A percentile compares a stretch with the other conserved stretches of the same genome.
Conservation (phyloP, 2,329 filamentous ascomycete genomes). For the Talaromyces sp. region DNA sequence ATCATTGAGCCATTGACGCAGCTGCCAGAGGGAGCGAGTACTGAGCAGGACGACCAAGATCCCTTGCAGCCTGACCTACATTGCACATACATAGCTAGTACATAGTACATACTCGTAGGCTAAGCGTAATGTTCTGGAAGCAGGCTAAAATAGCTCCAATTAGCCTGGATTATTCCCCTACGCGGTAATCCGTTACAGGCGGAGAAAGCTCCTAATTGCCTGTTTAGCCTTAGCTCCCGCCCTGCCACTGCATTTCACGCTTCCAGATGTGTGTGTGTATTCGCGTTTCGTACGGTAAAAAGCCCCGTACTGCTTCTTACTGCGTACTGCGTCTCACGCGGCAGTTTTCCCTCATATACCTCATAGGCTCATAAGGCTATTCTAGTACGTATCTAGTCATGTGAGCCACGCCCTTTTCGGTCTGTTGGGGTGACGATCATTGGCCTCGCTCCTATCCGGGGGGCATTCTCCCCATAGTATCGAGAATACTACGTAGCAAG, state of each 20-base stretch:
- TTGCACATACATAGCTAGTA: too few species aligned
- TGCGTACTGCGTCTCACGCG: slow-evolving; percentile 6
- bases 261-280: not conserved
- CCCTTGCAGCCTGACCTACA: not conserved
- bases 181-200: not conserved
- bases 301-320: slow-evolving; percentile 2
- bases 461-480: not conserved
- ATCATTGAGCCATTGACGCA: not conserved
- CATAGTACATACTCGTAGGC: too few species aligned
- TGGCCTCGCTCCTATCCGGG: not conserved
- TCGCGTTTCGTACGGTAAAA: not conserved
- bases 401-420: not conserved
- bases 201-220: not conserved
- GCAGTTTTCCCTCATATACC: not conserved
- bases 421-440: not conserved
- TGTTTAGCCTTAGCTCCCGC: not conserved
- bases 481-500: not conserved
- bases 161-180: not conserved
- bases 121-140: not conserved
- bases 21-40: too few species aligned
- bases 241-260: not conserved
- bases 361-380: not conserved
- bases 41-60: not conserved
- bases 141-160: not conserved
- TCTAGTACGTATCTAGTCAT: not conserved